Conservation (phyloP, 2,329 filamentous ascomycete genomes). For the Pseudocercospora fijiensis region DNA sequence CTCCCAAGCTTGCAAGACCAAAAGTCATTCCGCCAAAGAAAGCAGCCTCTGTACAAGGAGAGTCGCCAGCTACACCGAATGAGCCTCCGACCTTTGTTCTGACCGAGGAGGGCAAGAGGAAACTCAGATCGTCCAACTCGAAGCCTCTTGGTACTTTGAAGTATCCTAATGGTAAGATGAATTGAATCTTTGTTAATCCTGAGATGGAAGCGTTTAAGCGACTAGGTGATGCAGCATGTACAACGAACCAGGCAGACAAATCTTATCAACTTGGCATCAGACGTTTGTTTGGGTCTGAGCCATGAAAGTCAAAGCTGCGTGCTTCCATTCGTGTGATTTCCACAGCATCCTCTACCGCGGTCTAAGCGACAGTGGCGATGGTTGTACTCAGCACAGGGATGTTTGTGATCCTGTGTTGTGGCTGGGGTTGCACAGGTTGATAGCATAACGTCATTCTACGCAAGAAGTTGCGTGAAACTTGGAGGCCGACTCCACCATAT, state of each 20-base stretch:
- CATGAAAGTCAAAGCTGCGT: conserved; percentile 4
- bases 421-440: background rate
- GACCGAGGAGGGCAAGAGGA: conserved; percentile 16
- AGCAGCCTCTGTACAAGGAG: conserved; percentile 17
- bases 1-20: background rate
- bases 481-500: conserved; percentile 13
- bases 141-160: conserved; percentile 34
- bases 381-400: background rate
- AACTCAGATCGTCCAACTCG: conserved; percentile 18
- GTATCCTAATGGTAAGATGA: conserved; percentile 27
- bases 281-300: conserved; percentile 7
- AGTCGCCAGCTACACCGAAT: conserved; percentile 19
- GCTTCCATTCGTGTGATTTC: background rate
- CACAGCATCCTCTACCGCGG: background rate
- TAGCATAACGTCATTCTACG: conserved; percentile 11
- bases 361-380: conserved; percentile 4
- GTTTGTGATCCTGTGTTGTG: background rate
- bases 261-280: background rate
- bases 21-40: conserved; percentile 12
- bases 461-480: conserved; percentile 19
- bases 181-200: background rate
- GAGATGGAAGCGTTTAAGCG: background rate
- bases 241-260: background rate
- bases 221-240: background rate
- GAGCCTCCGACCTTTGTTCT: conserved; percentile 14